Conservation (phyloP, 768 basidiomycete genomes). For the Lactarius pseudohatsudake region DNA sequence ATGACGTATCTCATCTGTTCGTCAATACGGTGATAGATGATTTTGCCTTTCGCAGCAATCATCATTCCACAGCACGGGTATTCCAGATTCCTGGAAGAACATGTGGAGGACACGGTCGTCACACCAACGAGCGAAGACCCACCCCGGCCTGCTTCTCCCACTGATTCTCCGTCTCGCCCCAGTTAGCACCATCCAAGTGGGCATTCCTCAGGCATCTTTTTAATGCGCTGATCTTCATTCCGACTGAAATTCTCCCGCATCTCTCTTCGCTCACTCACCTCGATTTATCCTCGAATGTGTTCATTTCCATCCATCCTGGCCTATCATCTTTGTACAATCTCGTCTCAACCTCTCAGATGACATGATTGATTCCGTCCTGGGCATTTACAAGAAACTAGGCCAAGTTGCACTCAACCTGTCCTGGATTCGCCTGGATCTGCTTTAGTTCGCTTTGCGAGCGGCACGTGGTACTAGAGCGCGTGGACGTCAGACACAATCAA, state of each 20-base stretch:
- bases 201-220: conserved; percentile 29
- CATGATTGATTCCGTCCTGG: conserved; percentile 96
- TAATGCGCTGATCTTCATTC: no score
- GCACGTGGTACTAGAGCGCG: conserved; percentile 75
- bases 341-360: conserved; percentile 90
- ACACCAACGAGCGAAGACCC: no score
- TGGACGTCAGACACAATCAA: no score
- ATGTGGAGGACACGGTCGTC: no score
- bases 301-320: conserved; percentile 75
- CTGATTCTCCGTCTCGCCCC: no score
- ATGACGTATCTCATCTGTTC: conserved; percentile 77
- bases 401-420: conserved; percentile 77
- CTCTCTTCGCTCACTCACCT: conserved; percentile 82
- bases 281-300: conserved; percentile 88
- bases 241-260: conserved; percentile 44
- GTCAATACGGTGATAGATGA: conserved; percentile 77
- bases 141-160: no score
- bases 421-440: conserved; percentile 78
- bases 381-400: conserved; percentile 79
- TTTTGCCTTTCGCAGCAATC: conserved; percentile 38
- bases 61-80: no score
- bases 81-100: no score
- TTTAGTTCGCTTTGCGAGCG: conserved; percentile 95
- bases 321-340: conserved; percentile 76
- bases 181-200: no score